A percentile compares a stretch with the other conserved stretches of the same genome.
Evolutionary conservation across 257 asterid genomes (phyloP).

Genomic region (Lantana camara): DNA sequence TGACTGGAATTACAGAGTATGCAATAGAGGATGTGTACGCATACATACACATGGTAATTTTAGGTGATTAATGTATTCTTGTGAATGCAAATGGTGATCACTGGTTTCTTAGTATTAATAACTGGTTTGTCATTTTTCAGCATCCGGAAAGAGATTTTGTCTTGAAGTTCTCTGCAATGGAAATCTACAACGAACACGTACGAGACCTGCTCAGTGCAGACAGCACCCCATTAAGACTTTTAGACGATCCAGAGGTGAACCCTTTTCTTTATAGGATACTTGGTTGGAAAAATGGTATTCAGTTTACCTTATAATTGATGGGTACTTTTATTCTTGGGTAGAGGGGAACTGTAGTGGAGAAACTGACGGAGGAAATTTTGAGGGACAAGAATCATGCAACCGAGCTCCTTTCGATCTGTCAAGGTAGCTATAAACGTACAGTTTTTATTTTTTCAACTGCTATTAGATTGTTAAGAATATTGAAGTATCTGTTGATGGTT

Average conservation of each 20-base stretch:
- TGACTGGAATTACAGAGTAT: slow-evolving; percentile 83
- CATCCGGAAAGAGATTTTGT: slow-evolving; percentile 73
- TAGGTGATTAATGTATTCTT: not conserved
- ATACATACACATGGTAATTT: slow-evolving; percentile 60
- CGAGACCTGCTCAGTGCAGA: slow-evolving; percentile 77
- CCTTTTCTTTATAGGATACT: slow-evolving; percentile 1
- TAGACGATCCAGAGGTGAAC: slow-evolving; percentile 87
- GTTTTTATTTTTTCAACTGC: not conserved
- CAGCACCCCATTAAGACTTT: slow-evolving; percentile 57
- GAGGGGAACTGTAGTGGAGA: slow-evolving; percentile 85
- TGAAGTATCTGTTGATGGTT: slow-evolving; percentile 19
- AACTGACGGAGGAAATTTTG: slow-evolving; percentile 70
- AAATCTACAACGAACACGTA: slow-evolving; percentile 72
- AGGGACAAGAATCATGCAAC: slow-evolving; percentile 66
- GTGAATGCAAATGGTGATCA: slow-evolving; percentile 3
- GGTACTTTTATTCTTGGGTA: slow-evolving; percentile 25
- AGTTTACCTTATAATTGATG: slow-evolving; percentile 1
- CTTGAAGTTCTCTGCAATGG: slow-evolving; percentile 88
- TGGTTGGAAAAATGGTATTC: not conserved
- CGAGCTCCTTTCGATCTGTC: slow-evolving; percentile 73
- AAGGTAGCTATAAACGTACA: slow-evolving; percentile 44
- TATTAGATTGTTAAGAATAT: not conserved
- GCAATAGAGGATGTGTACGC: slow-evolving; percentile 77
- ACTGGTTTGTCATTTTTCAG: slow-evolving; percentile 44
- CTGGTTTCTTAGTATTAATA: slow-evolving; percentile 15